These are phyloP conservation scores for Chaetoceros tenuissimus DNA, from an alignment of 108 stramenopile genomes.

Conservation along the genomic window DNA sequence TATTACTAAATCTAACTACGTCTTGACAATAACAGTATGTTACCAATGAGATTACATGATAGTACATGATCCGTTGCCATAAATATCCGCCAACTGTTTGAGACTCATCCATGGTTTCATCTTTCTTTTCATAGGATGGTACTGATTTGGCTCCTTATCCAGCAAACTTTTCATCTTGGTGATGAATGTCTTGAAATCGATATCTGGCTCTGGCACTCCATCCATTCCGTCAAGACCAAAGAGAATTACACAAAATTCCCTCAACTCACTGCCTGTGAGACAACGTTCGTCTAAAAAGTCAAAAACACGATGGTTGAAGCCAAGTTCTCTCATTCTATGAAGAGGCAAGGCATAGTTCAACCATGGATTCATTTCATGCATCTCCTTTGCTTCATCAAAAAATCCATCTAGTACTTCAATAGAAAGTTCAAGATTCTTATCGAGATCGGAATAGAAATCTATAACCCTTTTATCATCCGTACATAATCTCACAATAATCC, in stretches of 20 bases:
- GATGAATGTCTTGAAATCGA: conserved; percentile 30
- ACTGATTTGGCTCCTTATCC: conserved; percentile 24
- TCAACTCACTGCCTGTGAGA: conserved; percentile 29
- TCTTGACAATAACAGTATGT: too few species aligned
- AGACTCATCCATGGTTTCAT: conserved; percentile 31
- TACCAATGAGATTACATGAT: too few species aligned
- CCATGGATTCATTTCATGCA: conserved; percentile 57
- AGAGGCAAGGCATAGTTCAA: conserved; percentile 50
- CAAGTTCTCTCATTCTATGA: conserved; percentile 68
- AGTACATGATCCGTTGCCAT: conserved; percentile 2
- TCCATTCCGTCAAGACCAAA: conserved; percentile 18
- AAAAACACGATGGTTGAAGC: conserved; percentile 32
- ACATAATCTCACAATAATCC: conserved; percentile 63
- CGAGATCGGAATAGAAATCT: conserved; percentile 47
- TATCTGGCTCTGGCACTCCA: conserved; percentile 25
- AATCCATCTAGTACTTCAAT: conserved; percentile 76
- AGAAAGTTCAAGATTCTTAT: conserved; percentile 39
- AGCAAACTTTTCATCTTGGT: conserved; percentile 5
- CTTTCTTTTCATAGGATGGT: conserved; percentile 29
- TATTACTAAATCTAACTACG: too few species aligned
- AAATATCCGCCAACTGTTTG: conserved; percentile 10
- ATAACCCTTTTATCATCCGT: conserved; percentile 52
- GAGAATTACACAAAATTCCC: conserved; percentile 20
- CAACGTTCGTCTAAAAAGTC: conserved; percentile 50
- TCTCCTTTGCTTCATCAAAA: conserved; percentile 58